phyloP scores from a whole-genome alignment of 345 rosid genomes.

The Eucalyptus microcorys region DNA sequence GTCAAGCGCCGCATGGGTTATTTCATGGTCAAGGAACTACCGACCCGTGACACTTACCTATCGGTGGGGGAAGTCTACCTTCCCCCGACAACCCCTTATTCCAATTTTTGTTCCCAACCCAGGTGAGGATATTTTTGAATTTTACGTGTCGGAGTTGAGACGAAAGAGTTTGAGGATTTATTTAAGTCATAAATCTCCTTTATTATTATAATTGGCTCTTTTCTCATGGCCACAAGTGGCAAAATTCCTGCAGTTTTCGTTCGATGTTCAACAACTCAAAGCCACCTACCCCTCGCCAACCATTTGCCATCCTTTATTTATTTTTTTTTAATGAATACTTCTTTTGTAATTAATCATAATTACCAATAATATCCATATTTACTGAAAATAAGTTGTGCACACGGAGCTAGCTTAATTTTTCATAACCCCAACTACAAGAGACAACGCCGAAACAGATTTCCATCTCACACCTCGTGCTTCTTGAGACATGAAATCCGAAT shows the following conservation, averaged over 20 bases:
- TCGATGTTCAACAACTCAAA: not conserved
- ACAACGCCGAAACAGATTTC: not conserved
- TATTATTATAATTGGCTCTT: not conserved
- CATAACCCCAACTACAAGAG: not conserved
- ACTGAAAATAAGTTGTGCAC: not conserved
- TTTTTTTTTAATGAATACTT: not conserved
- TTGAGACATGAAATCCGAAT: not conserved
- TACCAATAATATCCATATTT: not conserved
- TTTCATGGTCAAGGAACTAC: accelerated
- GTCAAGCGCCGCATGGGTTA: accelerated
- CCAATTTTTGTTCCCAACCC: no score
- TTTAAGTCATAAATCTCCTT: no score
- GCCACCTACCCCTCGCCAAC: not conserved
- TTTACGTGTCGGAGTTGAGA: no score
- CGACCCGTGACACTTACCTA: no score
- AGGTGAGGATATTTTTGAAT: no score
- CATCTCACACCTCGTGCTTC: not conserved
- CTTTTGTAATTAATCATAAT: not conserved
- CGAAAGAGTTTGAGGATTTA: no score
- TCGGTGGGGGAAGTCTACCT: no score
- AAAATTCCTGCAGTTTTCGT: not conserved
- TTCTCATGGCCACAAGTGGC: not conserved
- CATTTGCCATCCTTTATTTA: not conserved
- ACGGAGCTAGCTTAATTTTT: not conserved
- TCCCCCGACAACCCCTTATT: accelerated